Conservation (phyloP, 768 basidiomycete species). For the Mycena filopes region DNA sequence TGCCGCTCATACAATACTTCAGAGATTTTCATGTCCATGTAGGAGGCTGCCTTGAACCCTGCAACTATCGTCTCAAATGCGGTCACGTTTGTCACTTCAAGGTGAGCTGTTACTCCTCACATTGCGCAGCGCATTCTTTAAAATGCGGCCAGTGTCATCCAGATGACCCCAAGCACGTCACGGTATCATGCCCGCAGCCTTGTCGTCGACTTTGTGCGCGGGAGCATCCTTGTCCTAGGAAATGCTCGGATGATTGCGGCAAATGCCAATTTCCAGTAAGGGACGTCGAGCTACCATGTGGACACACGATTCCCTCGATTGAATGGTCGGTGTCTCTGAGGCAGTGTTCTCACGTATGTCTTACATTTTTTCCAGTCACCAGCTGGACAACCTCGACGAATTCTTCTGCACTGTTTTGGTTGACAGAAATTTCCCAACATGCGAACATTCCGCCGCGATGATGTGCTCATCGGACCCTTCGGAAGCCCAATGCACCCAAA, state of each 20-base stretch:
- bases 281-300: conserved; percentile 65
- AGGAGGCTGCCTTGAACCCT: conserved; percentile 75
- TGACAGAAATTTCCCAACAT: conserved; percentile 55
- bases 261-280: conserved; percentile 59
- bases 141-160: conserved; percentile 62
- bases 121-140: not conserved
- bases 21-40: not conserved
- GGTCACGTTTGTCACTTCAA: conserved; percentile 75
- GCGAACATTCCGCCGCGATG: conserved; percentile 64
- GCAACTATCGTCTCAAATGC: conserved; percentile 62
- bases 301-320: conserved; percentile 56
- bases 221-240: conserved; percentile 66
- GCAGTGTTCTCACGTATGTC: not conserved
- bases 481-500: conserved; percentile 47
- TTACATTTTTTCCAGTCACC: conserved; percentile 47
- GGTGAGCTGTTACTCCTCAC: conserved; percentile 45
- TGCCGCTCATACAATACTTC: not conserved
- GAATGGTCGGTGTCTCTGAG: conserved; percentile 58
- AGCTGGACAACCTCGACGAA: conserved; percentile 54
- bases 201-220: conserved; percentile 65
- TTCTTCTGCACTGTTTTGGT: conserved; percentile 58
- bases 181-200: conserved; percentile 56
- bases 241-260: conserved; percentile 65
- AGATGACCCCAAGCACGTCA: conserved; percentile 65
- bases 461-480: conserved; percentile 58